phyloP scores from a whole-genome alignment of 805 yeast genomes.

The Grigorovia yakushimaensis region DNA sequence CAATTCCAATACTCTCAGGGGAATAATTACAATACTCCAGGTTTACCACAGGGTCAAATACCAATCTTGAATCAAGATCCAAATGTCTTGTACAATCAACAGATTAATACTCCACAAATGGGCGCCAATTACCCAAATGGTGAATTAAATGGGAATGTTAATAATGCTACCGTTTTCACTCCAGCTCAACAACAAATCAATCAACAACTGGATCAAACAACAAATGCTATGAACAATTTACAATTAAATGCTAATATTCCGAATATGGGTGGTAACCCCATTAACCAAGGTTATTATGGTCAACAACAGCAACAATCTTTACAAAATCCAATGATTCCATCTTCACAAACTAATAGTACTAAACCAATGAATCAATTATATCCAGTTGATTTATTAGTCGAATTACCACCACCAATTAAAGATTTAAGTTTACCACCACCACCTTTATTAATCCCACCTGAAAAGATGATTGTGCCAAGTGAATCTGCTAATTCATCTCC shows the following conservation, averaged over 20 bases:
- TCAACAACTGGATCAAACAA: constrained; percentile 27
- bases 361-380: constrained; percentile 70
- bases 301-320: constrained; percentile 13
- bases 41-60: constrained; percentile 1
- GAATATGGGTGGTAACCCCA: constrained; percentile 10
- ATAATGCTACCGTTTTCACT: constrained; percentile 7
- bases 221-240: constrained; percentile 27
- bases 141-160: background rate
- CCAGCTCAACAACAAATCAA: constrained; percentile 25
- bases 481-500: constrained; percentile 57
- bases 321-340: background rate
- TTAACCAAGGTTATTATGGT: constrained; percentile 5
- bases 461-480: constrained; percentile 46
- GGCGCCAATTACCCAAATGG: background rate
- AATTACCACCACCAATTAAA: constrained; percentile 80
- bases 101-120: background rate
- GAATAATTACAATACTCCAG: background rate
- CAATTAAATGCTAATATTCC: constrained; percentile 27
- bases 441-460: constrained; percentile 62
- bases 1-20: constrained; percentile 3
- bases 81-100: constrained; percentile 1
- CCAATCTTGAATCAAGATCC: constrained; percentile 2
- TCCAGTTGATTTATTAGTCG: constrained; percentile 75
- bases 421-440: constrained; percentile 91
- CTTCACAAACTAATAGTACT: constrained; percentile 2